Conservation (phyloP, 1,284 basidiomycete species). For the Trichosporon asahii region DNA sequence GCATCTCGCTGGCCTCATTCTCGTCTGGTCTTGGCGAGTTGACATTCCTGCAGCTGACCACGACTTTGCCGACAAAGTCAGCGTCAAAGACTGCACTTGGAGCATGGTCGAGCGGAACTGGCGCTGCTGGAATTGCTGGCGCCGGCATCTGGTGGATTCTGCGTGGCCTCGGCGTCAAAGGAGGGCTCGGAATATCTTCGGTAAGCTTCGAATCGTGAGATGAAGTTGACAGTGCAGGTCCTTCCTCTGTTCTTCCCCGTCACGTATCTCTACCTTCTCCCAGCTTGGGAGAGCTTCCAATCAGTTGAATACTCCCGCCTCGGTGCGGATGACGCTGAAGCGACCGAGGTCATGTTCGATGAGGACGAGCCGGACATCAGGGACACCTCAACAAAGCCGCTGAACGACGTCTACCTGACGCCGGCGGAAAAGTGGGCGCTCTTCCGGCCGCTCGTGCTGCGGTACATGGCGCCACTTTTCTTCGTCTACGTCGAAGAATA, state of each 20-base stretch:
- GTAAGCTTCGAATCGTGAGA: constrained; percentile 20
- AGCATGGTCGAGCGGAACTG: constrained; percentile 84
- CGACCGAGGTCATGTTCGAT: not conserved
- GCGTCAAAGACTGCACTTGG: constrained; percentile 55
- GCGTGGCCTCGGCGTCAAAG: constrained; percentile 74
- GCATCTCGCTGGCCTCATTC: constrained; percentile 85
- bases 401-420: constrained; percentile 51
- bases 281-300: constrained; percentile 44
- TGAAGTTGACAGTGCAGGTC: constrained; percentile 55
- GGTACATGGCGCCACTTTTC: constrained; percentile 59
- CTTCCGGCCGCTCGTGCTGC: constrained; percentile 66
- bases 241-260: constrained; percentile 72
- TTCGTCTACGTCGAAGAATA: constrained; percentile 73
- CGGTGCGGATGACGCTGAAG: constrained; percentile 31
- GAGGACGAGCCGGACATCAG: constrained; percentile 3
- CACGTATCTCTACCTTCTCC: constrained; percentile 71
- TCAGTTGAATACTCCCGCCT: constrained; percentile 27
- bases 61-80: constrained; percentile 56
- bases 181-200: constrained; percentile 72
- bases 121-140: constrained; percentile 87
- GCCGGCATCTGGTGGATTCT: constrained; percentile 94
- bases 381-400: constrained; percentile 1
- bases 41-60: constrained; percentile 90
- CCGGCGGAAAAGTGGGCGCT: constrained; percentile 70
- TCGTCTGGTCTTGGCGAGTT: constrained; percentile 90